Conservation (phyloP, 257 asterid genomes). For the Catharanthus roseus region DNA sequence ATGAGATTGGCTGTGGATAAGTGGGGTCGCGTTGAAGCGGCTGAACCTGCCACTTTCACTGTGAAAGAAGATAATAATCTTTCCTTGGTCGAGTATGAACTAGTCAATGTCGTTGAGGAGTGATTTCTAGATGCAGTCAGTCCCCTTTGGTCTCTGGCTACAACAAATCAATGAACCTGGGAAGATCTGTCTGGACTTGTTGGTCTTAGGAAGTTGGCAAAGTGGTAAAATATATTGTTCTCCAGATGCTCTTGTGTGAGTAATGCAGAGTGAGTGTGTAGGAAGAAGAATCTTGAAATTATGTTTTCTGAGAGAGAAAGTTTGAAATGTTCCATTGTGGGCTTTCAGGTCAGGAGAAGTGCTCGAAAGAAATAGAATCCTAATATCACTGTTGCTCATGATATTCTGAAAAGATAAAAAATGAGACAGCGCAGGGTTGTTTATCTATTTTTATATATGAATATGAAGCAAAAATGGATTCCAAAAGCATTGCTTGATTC, state of each 20-base stretch:
- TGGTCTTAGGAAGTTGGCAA: constrained; percentile 20
- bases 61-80: constrained; percentile 69
- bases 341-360: constrained; percentile 10
- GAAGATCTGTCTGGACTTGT: constrained; percentile 10
- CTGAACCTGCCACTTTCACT: constrained; percentile 36
- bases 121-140: constrained; percentile 14
- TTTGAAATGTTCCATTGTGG: neutral
- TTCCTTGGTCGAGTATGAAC: constrained; percentile 60
- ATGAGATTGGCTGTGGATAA: constrained; percentile 88
- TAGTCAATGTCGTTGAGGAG: constrained; percentile 35
- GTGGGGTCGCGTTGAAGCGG: constrained; percentile 42
- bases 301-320: constrained; percentile 7
- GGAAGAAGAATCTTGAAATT: constrained; percentile 22
- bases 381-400: neutral
- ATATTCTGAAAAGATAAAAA: neutral
- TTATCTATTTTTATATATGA: neutral
- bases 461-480: constrained; percentile 1
- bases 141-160: constrained; percentile 12
- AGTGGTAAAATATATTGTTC: constrained; percentile 16
- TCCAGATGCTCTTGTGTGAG: constrained; percentile 22
- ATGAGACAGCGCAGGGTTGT: constrained; percentile 2
- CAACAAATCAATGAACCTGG: constrained; percentile 18
- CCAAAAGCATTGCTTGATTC: neutral
- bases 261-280: constrained; percentile 18
- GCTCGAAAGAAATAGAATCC: constrained; percentile 6